Percentiles rank a stretch among this genome's conserved stretches.
Conservation (phyloP, 176 grass and related monocot species). For the Aegilops bicornis region DNA sequence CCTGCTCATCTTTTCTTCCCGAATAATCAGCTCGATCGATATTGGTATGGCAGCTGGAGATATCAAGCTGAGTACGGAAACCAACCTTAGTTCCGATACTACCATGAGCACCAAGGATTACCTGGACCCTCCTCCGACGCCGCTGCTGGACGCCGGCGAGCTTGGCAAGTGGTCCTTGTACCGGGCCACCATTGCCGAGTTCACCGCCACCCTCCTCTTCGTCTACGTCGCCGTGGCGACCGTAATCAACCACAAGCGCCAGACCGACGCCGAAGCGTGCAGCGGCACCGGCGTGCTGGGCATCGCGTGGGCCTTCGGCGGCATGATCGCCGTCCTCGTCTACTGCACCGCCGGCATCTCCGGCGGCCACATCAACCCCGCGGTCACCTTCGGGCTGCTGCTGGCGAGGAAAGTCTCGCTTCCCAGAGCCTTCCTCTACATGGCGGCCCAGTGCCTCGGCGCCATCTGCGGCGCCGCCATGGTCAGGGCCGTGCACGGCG, state of each 20-base stretch:
- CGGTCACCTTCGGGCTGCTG: not conserved
- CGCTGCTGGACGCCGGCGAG: not conserved
- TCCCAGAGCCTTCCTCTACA: not conserved
- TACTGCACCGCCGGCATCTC: conserved; percentile 91
- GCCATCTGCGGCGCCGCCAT: conserved; percentile 74
- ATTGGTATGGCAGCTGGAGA: not conserved
- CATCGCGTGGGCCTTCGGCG: conserved; percentile 89
- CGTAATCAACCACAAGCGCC: not conserved
- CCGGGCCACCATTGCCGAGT: not conserved
- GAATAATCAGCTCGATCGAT: not conserved
- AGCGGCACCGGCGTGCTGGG: conserved; percentile 63
- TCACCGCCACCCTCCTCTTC: not conserved
- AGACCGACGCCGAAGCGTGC: conserved; percentile 15
- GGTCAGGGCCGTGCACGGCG: conserved; percentile 18
- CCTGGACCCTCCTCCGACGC: not conserved
- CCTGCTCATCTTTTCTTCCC: not conserved
- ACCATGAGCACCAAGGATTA: not conserved
- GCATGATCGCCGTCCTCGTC: conserved; percentile 82
- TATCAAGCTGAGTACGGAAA: not conserved
- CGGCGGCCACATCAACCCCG: conserved; percentile 48
- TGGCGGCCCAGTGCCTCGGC: conserved; percentile 75
- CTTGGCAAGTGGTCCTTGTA: not conserved
- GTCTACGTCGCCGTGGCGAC: not conserved
- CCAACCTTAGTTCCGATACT: not conserved
- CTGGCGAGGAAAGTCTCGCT: not conserved